Evolutionary conservation across 1,284 basidiomycete species (phyloP), one percentile per base, ranked within the genome.

Genomic region (Microbotryum saponariae): DNA sequence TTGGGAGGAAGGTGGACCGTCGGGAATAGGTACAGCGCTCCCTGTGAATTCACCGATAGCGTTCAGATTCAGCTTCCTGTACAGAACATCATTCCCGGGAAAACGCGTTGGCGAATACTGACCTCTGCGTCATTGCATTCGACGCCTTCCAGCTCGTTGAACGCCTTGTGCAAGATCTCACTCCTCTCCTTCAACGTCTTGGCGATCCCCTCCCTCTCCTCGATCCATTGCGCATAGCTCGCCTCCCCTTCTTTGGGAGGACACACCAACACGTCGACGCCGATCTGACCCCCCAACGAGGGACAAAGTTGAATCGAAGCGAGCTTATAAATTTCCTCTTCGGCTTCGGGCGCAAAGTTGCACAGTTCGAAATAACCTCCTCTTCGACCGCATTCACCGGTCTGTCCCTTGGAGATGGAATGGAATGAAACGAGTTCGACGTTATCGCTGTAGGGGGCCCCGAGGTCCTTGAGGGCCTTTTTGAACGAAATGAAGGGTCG

Each of bases 401-500:
- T 84, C 64, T 94, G 89, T 61, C 92, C 92, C 77, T 97, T 97
- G 59, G 89, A 92, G 74, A 92, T 92, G 58, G 88, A 91, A 79
- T 97, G 92, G 85, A 94, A 96, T 56, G 88, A 91, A 54, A 96
- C 81, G 73, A 97, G 84, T 54, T 89, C 84, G 64, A 92, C 78
- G 23, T 72, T 70, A 44, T 77, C 71, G n/a, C 74, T 63, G 58
- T 69, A 66, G 79, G 80, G 51, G 82, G 85, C 69, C 81, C 77
- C 61, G 62, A 85, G 77, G 62, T 82, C 78, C 51, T 81, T 78
- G 4, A 94, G 82, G 60, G 89, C 81, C 76, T 91, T 86, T 76
- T 96, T 96, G 83, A 97, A 96, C 9, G 88, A 91, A 57, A 85
- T 83, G 81, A 97, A 97, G 0, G 88, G 83, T 74, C 87, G 83